Base-by-base conservation (phyloP, 805 yeast species). In the Ogataea trehalophila region DNA sequence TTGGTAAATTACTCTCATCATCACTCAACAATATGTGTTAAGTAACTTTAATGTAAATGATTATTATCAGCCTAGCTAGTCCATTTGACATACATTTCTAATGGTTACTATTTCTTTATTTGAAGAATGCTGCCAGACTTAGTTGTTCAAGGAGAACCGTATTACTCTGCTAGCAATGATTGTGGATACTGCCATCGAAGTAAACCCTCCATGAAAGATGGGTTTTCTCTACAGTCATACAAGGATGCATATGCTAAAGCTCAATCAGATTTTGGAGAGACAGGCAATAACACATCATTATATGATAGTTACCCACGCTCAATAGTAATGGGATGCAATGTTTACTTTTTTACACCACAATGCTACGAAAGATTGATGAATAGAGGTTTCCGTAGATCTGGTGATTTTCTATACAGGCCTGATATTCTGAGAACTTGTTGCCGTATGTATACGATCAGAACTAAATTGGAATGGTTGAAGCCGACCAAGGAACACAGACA, bases 331-430 rank as follows among this genome's bases (percentile, higher is more conserved):
- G 59, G 62, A 3, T 61, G 58, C 31, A 46, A 50, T 11, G 51
- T 56, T 1, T 57, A 58, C 40, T 35, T 43, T 29, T 54, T 57
- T 16, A 61, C 79, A 0, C 68, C 77, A 6, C 61, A 62, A 16
- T 76, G 74, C 26, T 89, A 89, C 58, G 91, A 87, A 58, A 59
- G 55, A 18, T 61, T 87, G 53, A 79, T 91, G 56, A 82, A 88
- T 55, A 68, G 73, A 54, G 96, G 96, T 2, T 89, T 77, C 59
- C 77, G 95, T 62, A 70, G 97, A 46, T 85, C 94, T 33, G 97
- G 97, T 0, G 62, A 66, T 2, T 85, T 79, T 53, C 44, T 65
- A 20, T 65, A 76, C 46, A 70, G 75, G 57, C 80, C 87, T 0
- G 96, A 91, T 61, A 63, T 80, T 51, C 59, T 85, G 31, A 65